Conservation (phyloP, 768 basidiomycete species). For the Pulveroboletus frians region DNA sequence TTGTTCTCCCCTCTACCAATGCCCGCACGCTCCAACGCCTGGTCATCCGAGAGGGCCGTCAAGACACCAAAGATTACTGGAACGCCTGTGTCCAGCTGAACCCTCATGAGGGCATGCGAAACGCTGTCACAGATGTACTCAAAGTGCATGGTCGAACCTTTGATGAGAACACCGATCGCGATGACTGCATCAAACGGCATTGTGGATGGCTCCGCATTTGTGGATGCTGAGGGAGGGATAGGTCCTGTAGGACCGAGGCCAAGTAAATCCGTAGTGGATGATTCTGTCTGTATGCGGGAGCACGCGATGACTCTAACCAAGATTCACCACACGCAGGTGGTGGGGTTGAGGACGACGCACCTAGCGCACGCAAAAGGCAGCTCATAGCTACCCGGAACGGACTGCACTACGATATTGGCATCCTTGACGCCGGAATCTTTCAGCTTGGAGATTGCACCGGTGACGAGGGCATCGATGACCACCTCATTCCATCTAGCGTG, state of each 20-base stretch:
- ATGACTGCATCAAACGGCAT: conserved; percentile 92
- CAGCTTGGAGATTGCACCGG: conserved; percentile 75
- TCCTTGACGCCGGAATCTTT: conserved; percentile 84
- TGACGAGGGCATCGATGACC: conserved; percentile 81
- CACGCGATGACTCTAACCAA: conserved; percentile 76
- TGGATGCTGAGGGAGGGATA: conserved; percentile 23
- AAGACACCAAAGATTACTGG: conserved; percentile 97
- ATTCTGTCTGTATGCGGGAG: conserved; percentile 73
- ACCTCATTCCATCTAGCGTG: conserved; percentile 94
- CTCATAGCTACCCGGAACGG: conserved; percentile 94
- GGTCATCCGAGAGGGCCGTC: conserved; percentile 88
- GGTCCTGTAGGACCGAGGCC: conserved; percentile 46
- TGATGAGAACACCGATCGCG: conserved; percentile 97
- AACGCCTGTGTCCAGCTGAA: conserved; percentile 88
- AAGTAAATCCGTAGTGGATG: conserved; percentile 72
- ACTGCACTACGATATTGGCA: conserved; percentile 84
- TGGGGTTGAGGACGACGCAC: conserved; percentile 42
- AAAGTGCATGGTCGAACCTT: conserved; percentile 98
- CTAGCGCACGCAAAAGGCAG: conserved; percentile 80
- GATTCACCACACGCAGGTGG: conserved; percentile 4
- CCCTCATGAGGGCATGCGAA: conserved; percentile 88
- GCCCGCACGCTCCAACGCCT: conserved; percentile 93
- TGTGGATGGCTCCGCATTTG: conserved; percentile 36
- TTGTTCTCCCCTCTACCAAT: conserved; percentile 62
- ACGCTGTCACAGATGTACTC: conserved; percentile 97